Percentiles rank a stretch among this genome's conserved stretches.
These are phyloP conservation scores for Xerocomus nothofagi DNA, from an alignment of 1,284 basidiomycete genomes.

Conservation along the genomic window DNA sequence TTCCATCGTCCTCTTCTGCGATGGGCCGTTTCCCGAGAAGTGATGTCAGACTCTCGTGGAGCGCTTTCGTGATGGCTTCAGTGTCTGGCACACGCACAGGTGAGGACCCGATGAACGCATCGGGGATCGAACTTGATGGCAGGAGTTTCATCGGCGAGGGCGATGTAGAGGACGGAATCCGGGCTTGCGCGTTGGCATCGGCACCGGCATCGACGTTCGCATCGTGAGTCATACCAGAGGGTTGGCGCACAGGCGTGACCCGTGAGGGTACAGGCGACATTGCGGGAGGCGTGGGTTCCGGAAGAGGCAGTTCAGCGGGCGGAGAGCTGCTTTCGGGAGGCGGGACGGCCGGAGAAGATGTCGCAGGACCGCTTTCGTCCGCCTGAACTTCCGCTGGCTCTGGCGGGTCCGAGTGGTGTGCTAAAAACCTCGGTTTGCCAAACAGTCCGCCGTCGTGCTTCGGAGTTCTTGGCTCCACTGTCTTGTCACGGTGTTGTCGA, in stretches of 20 bases:
- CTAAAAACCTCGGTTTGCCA: conserved; percentile 22
- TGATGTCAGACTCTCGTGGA: conserved; percentile 65
- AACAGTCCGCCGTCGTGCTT: conserved; percentile 10
- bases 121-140: conserved; percentile 20
- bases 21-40: conserved; percentile 63
- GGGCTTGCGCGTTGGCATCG: too few relatives aligned
- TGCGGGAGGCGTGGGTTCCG: not conserved
- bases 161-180: conserved; percentile 63
- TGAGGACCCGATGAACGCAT: conserved; percentile 22
- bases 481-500: not conserved
- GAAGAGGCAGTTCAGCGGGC: not conserved
- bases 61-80: conserved; percentile 35
- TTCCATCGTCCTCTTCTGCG: conserved; percentile 39
- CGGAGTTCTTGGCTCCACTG: not conserved
- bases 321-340: conserved; percentile 37
- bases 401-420: conserved; percentile 20
- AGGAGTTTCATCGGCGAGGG: conserved; percentile 57
- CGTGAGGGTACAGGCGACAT: not conserved
- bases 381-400: conserved; percentile 2
- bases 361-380: not conserved
- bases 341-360: conserved; percentile 16
- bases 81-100: conserved; percentile 24
- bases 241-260: not conserved
- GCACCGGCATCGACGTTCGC: not conserved
- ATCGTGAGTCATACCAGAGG: not conserved